Percentiles rank a stretch among this genome's conserved stretches.
phyloP scores from a whole-genome alignment of 2,329 filamentous ascomycete genomes.

The Macroventuria anomochaeta region DNA sequence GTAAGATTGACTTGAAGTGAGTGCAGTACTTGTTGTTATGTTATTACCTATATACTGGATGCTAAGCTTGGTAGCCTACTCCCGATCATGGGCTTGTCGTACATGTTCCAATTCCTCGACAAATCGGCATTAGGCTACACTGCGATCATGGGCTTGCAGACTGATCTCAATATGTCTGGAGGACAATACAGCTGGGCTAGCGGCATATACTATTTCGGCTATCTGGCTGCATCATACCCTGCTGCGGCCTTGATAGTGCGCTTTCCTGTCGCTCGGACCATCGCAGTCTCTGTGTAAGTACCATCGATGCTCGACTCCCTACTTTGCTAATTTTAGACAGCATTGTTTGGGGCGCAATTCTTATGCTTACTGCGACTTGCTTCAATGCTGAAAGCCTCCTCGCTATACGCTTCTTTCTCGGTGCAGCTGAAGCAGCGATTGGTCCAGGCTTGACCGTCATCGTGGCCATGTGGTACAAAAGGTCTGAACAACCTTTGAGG shows the following conservation, averaged over 20 bases:
- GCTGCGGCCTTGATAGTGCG: conserved; percentile 59
- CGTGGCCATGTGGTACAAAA: conserved; percentile 69
- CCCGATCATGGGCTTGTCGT: conserved; percentile 25
- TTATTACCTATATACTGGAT: not conserved
- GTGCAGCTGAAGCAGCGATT: conserved; percentile 55
- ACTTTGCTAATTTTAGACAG: conserved; percentile 29
- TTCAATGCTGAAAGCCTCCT: conserved; percentile 57
- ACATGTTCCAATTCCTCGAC: conserved; percentile 30
- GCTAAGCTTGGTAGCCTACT: conserved; percentile 8
- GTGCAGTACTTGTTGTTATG: not conserved
- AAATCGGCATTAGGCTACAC: conserved; percentile 25
- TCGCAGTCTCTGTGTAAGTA: conserved; percentile 17
- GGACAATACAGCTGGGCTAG: conserved; percentile 35
- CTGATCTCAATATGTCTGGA: conserved; percentile 26
- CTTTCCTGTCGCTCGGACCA: conserved; percentile 58
- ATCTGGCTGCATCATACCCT: conserved; percentile 47
- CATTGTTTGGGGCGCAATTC: conserved; percentile 49
- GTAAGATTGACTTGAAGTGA: conserved; percentile 10
- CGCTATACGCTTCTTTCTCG: conserved; percentile 58
- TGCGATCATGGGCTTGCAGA: conserved; percentile 31
- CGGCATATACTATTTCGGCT: conserved; percentile 35
- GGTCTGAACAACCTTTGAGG: conserved; percentile 65
- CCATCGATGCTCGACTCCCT: conserved; percentile 9
- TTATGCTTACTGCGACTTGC: conserved; percentile 52
- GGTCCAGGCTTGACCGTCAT: conserved; percentile 66